Conservation (phyloP, 192 early-diverging fungal species). For the Coemansia sp. region DNA sequence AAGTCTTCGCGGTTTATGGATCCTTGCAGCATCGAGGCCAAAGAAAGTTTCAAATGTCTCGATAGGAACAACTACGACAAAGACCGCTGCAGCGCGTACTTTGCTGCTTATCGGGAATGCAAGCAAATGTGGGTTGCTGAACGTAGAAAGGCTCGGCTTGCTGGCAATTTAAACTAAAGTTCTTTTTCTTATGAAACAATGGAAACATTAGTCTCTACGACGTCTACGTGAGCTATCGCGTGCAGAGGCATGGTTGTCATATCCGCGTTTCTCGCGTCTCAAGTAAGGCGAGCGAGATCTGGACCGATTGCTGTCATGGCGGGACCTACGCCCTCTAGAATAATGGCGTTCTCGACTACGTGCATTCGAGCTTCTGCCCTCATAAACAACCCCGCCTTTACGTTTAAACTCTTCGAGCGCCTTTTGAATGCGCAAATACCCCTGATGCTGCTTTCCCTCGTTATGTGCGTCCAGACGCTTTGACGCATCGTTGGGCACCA, state of each 20-base stretch:
- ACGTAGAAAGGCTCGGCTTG: conserved; percentile 22
- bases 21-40: conserved; percentile 46
- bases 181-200: too few relatives aligned
- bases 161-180: not conserved
- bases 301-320: conserved; percentile 11
- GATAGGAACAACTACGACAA: conserved; percentile 49
- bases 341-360: conserved; percentile 12
- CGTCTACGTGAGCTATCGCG: conserved; percentile 26
- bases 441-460: conserved; percentile 81
- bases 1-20: conserved; percentile 46
- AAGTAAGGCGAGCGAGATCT: conserved; percentile 21
- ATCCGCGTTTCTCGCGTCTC: conserved; percentile 10
- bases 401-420: conserved; percentile 65
- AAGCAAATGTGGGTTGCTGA: conserved; percentile 46
- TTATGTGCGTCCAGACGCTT: conserved; percentile 78
- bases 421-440: conserved; percentile 73
- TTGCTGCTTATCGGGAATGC: conserved; percentile 47
- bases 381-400: not conserved
- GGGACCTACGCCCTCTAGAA: conserved; percentile 16
- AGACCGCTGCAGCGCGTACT: conserved; percentile 25
- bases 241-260: conserved; percentile 11
- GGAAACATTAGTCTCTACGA: conserved; percentile 22
- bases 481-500: conserved; percentile 81
- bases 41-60: conserved; percentile 45
- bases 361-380: not conserved